Evolutionary conservation across 345 rosid genomes (phyloP).

Genomic region (Toxicodendron radicans): DNA sequence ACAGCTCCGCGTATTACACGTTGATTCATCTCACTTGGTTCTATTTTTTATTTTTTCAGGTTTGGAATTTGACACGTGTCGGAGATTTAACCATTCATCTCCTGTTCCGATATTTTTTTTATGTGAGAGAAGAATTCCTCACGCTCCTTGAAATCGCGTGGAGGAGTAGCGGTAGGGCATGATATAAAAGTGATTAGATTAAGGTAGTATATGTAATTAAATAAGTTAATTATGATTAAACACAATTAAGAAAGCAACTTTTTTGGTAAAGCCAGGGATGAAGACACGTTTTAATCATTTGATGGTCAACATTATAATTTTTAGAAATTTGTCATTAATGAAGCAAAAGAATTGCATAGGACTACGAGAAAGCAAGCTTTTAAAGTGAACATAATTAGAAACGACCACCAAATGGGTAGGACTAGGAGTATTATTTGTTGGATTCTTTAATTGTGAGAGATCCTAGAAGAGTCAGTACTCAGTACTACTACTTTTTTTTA

Average conservation of each 20-base stretch:
- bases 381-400: too few species aligned
- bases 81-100: conserved; percentile 17
- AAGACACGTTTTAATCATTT: neutral
- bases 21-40: neutral
- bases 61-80: conserved; percentile 23
- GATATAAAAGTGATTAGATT: too few species aligned
- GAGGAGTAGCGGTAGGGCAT: neutral
- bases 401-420: too few species aligned
- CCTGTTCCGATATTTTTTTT: conserved; percentile 34
- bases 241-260: too few species aligned
- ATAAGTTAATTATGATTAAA: too few species aligned
- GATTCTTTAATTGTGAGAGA: neutral
- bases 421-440: too few species aligned
- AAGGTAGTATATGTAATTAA: too few species aligned
- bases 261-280: neutral
- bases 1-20: conserved; percentile 22
- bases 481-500: neutral
- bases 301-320: neutral
- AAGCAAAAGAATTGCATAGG: neutral
- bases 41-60: neutral
- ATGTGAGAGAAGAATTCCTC: neutral
- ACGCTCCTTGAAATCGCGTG: conserved; percentile 1
- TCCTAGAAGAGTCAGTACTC: neutral
- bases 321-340: neutral
- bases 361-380: too few species aligned